Conservation (phyloP, 176 grass and related monocot genomes). For the Aegilops tauschii region DNA sequence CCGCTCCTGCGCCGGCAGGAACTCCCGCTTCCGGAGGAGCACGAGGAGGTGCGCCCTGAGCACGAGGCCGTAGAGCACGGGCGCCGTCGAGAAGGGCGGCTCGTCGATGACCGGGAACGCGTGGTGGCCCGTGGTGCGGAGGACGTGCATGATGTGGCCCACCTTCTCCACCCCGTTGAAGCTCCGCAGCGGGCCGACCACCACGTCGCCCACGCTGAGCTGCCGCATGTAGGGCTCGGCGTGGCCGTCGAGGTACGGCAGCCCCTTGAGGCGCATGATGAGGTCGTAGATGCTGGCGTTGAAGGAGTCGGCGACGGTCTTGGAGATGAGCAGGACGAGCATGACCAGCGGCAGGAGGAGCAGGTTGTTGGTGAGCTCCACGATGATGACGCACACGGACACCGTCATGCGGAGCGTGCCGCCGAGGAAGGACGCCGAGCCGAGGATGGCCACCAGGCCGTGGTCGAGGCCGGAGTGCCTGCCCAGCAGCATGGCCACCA, state of each 20-base stretch:
- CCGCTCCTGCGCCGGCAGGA: slow-evolving; percentile 27
- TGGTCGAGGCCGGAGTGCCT: slow-evolving; percentile 64
- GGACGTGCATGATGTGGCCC: slow-evolving; percentile 59
- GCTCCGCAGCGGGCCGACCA: slow-evolving; percentile 57
- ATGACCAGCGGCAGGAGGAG: slow-evolving; percentile 86
- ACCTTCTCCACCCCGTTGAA: slow-evolving; percentile 86
- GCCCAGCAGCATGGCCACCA: slow-evolving; percentile 63
- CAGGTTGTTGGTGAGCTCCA: slow-evolving; percentile 96
- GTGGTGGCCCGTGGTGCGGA: slow-evolving; percentile 73
- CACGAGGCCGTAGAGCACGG: slow-evolving; percentile 70
- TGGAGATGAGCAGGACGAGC: slow-evolving; percentile 92
- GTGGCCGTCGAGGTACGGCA: slow-evolving; percentile 82
- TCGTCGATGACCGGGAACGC: slow-evolving; percentile 95
- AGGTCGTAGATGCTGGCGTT: slow-evolving; percentile 88
- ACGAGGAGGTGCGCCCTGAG: slow-evolving; percentile 79
- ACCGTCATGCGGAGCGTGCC: slow-evolving; percentile 90
- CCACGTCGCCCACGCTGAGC: slow-evolving; percentile 69
- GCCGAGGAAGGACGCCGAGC: slow-evolving; percentile 88
- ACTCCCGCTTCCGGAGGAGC: slow-evolving; percentile 70
- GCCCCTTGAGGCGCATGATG: slow-evolving; percentile 70
- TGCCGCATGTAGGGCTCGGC: slow-evolving; percentile 97
- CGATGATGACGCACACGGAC: slow-evolving; percentile 77
- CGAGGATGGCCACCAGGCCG: slow-evolving; percentile 85
- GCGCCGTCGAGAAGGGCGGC: slow-evolving; percentile 47
- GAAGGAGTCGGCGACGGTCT: slow-evolving; percentile 81